phyloP scores from a whole-genome alignment of 257 asterid species.

The Verbascum thapsus region DNA sequence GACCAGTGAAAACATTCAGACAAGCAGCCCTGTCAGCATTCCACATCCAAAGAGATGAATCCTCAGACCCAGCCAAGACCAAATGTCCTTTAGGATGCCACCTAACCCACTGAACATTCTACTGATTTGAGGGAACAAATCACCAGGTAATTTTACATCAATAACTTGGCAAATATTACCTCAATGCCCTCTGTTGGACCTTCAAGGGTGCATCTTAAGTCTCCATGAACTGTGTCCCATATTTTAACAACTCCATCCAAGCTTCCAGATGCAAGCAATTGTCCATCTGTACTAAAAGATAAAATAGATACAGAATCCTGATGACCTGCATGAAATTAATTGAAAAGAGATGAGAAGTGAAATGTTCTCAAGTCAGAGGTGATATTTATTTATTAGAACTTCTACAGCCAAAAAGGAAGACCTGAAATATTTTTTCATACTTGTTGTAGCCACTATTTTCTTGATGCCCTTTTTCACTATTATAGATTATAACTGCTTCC shows the following conservation, averaged over 20 bases:
- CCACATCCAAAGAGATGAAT: slow-evolving; percentile 87
- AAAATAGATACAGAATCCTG: slow-evolving; percentile 71
- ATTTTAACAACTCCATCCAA: slow-evolving; percentile 77
- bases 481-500: too few relatives aligned
- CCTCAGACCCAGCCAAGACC: slow-evolving; percentile 92
- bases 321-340: slow-evolving; percentile 63
- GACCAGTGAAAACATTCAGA: slow-evolving; percentile 68
- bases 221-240: slow-evolving; percentile 67
- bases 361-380: slow-evolving; percentile 4
- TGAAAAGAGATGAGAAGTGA: slow-evolving; percentile 29
- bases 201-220: slow-evolving; percentile 68
- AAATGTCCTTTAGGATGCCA: slow-evolving; percentile 95
- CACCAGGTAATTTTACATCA: slow-evolving; percentile 27
- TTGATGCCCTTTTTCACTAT: too few relatives aligned
- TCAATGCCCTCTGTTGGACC: slow-evolving; percentile 89
- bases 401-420: neutral
- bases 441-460: too few relatives aligned
- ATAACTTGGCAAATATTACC: slow-evolving; percentile 45
- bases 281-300: slow-evolving; percentile 82
- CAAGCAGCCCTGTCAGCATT: slow-evolving; percentile 69
- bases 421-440: slow-evolving; percentile 7
- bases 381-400: neutral
- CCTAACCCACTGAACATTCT: slow-evolving; percentile 73
- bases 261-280: slow-evolving; percentile 87
- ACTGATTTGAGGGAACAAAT: slow-evolving; percentile 32